These are phyloP conservation scores for Cadophora sp. DNA, from an alignment of 2,329 filamentous ascomycete genomes.

Conservation along the genomic window DNA sequence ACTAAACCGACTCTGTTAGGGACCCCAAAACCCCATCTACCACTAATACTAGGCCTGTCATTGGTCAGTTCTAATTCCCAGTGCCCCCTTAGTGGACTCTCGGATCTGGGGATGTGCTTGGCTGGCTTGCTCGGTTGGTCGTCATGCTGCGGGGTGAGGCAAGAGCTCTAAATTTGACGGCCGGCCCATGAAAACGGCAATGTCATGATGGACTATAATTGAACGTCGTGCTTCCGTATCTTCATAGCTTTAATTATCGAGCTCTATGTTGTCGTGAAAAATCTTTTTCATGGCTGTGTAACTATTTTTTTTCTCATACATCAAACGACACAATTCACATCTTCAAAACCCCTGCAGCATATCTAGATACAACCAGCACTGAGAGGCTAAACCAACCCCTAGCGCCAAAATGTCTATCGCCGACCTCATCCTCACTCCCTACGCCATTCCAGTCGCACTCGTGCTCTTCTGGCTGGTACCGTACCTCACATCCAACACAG, in stretches of 20 bases:
- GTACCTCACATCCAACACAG: constrained; percentile 43
- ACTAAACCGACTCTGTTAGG: constrained; percentile 5
- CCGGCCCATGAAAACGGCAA: constrained; percentile 31
- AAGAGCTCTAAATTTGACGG: neutral
- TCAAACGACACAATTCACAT: no score
- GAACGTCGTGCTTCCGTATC: constrained; percentile 4
- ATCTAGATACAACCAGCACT: neutral
- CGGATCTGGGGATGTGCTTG: constrained; percentile 27
- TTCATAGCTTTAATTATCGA: no score
- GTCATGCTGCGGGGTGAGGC: constrained; percentile 24
- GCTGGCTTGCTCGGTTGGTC: constrained; percentile 17
- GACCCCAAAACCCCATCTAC: neutral
- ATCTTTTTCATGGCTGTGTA: neutral
- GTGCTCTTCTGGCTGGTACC: constrained; percentile 47
- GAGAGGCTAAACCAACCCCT: constrained; percentile 12
- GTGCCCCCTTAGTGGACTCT: constrained; percentile 1
- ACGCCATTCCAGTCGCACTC: constrained; percentile 54
- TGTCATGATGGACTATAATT: constrained; percentile 29
- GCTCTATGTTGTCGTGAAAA: no score
- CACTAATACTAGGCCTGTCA: neutral
- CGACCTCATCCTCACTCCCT: constrained; percentile 53
- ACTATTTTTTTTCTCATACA: no score
- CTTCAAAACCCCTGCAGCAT: constrained; percentile 13
- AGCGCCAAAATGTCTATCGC: constrained; percentile 44
- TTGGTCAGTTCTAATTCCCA: no score